Evolutionary conservation across 2,329 filamentous ascomycete species (phyloP).

Genomic region (Phialocephala subalpina): DNA sequence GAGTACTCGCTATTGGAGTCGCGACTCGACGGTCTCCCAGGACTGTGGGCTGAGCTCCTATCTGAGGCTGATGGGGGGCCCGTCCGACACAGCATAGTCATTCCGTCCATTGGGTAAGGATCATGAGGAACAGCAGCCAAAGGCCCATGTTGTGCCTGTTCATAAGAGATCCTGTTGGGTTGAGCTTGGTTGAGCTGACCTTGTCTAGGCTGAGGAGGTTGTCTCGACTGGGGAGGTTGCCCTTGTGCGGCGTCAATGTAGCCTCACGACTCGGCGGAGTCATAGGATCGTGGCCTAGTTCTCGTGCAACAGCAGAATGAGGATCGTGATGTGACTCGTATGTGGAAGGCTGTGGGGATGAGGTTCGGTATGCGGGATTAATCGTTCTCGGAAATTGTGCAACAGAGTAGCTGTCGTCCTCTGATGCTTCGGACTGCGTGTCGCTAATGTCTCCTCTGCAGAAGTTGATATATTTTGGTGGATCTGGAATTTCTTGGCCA

Average conservation of each 20-base stretch:
- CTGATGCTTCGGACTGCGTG: slow-evolving; percentile 80
- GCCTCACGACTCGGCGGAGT: slow-evolving; percentile 55
- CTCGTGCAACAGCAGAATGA: slow-evolving; percentile 74
- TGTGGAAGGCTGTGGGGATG: slow-evolving; percentile 92
- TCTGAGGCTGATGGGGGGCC: slow-evolving; percentile 74
- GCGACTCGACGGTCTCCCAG: slow-evolving; percentile 79
- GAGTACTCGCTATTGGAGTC: slow-evolving; percentile 93
- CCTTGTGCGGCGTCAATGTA: slow-evolving; percentile 60
- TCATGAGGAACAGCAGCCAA: slow-evolving; percentile 83
- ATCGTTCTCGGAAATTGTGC: slow-evolving; percentile 95
- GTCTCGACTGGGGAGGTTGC: slow-evolving; percentile 24
- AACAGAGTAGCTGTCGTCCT: slow-evolving; percentile 90
- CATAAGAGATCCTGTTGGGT: slow-evolving; percentile 34
- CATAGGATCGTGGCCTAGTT: slow-evolving; percentile 65
- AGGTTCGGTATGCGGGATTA: slow-evolving; percentile 94
- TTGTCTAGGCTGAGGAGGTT: slow-evolving; percentile 28
- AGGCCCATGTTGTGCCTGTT: slow-evolving; percentile 62
- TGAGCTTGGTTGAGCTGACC: slow-evolving; percentile 19
- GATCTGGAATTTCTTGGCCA: slow-evolving; percentile 95
- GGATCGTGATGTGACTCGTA: slow-evolving; percentile 94
- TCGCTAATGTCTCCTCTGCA: slow-evolving; percentile 88
- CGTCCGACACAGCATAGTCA: slow-evolving; percentile 95
- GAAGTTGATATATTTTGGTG: slow-evolving; percentile 99
- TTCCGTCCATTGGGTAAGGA: slow-evolving; percentile 92
- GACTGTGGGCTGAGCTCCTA: slow-evolving; percentile 70